phyloP scores from a whole-genome alignment of 805 yeast species.

The Starmerella kuoi region DNA sequence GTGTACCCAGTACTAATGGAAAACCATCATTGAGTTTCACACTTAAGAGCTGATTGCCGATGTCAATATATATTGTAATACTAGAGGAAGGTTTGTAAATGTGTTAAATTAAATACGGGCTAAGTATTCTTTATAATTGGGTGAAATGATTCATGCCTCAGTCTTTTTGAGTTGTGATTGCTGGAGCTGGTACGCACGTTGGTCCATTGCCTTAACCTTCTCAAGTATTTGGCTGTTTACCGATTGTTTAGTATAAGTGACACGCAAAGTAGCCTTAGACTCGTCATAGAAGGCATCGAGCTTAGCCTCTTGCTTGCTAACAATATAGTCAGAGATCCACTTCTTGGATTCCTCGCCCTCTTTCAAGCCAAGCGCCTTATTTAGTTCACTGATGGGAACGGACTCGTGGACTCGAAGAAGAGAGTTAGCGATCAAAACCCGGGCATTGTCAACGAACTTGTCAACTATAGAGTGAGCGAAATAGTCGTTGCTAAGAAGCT shows the following conservation, averaged over 20 bases:
- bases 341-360: conserved; percentile 34
- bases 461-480: conserved; percentile 38
- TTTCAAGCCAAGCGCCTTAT: conserved; percentile 34
- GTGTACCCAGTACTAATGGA: too few species aligned
- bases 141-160: conserved; percentile 3
- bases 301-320: conserved; percentile 42
- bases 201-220: conserved; percentile 52
- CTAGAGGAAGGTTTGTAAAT: too few species aligned
- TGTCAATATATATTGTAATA: too few species aligned
- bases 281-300: conserved; percentile 35
- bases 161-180: conserved; percentile 9
- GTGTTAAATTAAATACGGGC: too few species aligned
- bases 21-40: too few species aligned
- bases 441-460: conserved; percentile 36
- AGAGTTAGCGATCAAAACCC: conserved; percentile 41
- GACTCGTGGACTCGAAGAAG: conserved; percentile 43
- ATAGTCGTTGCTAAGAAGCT: conserved; percentile 43
- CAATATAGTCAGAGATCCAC: conserved; percentile 41
- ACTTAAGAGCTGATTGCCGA: too few species aligned
- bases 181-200: conserved; percentile 46
- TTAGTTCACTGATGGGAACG: conserved; percentile 37
- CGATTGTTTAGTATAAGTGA: conserved; percentile 39
- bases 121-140: too few species aligned
- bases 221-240: conserved; percentile 59
- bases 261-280: conserved; percentile 9